Percentiles rank a stretch among this genome's conserved stretches.
phyloP scores from a whole-genome alignment of 495 filamentous ascomycete species.

The Terfezia claveryi region DNA sequence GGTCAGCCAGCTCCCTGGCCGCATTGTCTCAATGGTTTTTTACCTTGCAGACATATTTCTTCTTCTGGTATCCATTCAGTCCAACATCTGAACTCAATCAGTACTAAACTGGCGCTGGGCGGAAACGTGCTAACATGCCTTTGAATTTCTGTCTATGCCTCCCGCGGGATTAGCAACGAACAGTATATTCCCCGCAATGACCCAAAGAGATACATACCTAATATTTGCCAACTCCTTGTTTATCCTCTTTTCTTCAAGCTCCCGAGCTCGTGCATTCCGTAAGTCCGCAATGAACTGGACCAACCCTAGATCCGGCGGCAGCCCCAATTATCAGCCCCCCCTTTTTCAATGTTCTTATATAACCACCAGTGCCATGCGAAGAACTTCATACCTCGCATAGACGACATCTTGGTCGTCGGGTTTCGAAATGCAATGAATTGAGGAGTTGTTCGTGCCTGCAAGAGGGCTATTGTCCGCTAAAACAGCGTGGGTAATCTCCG shows the following conservation, averaged over 20 bases:
- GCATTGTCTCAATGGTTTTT: not conserved
- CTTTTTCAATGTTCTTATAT: no score
- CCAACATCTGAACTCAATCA: slow-evolving; percentile 41
- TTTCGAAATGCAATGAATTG: not conserved
- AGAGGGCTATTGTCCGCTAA: no score
- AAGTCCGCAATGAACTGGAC: slow-evolving; percentile 98
- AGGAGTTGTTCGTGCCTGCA: no score
- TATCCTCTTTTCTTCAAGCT: slow-evolving; percentile 95
- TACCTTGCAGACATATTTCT: slow-evolving; percentile 99
- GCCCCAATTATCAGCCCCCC: no score
- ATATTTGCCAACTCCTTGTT: slow-evolving; percentile 99
- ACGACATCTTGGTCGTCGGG: slow-evolving; percentile 12
- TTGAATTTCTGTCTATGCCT: slow-evolving; percentile 49
- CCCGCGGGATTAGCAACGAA: not conserved
- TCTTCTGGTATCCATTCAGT: slow-evolving; percentile 91
- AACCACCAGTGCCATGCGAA: no score
- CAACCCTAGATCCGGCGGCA: slow-evolving; percentile 29
- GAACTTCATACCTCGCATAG: slow-evolving; percentile 16
- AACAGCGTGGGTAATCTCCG: no score
- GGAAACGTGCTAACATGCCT: slow-evolving; percentile 24
- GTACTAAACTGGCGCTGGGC: slow-evolving; percentile 4
- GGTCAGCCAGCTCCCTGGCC: slow-evolving; percentile 13
- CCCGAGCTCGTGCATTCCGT: slow-evolving; percentile 79
- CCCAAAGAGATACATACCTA: slow-evolving; percentile 28
- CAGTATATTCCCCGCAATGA: no score